phyloP scores from a whole-genome alignment of 306 rosid species.

The Inga laurina region DNA sequence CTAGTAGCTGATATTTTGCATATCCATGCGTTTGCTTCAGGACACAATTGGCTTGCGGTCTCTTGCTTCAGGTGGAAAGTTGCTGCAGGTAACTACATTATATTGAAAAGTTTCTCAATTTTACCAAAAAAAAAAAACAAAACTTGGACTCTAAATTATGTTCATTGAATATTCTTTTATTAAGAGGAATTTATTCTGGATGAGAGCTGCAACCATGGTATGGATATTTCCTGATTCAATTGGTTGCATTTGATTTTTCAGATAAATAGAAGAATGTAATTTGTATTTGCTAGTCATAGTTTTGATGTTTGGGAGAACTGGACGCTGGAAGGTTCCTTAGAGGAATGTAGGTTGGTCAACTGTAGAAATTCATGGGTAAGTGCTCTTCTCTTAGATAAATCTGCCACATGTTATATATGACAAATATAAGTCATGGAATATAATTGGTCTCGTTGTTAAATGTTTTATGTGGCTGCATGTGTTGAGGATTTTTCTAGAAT shows the following conservation, averaged over 20 bases:
- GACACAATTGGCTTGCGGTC: constrained; percentile 96
- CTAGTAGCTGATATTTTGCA: constrained; percentile 36
- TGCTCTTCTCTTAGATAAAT: constrained; percentile 28
- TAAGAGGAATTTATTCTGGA: neutral
- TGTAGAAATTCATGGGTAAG: constrained; percentile 87
- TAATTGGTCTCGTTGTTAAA: constrained; percentile 15
- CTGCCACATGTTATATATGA: constrained; percentile 14
- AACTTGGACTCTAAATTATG: neutral
- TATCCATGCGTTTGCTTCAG: constrained; percentile 48
- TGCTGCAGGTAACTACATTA: constrained; percentile 78
- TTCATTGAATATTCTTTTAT: constrained; percentile 19
- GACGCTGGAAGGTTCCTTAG: constrained; percentile 84
- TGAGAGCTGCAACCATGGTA: constrained; percentile 19
- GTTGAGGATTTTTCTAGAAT: neutral
- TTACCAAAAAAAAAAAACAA: neutral
- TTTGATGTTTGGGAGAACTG: constrained; percentile 99
- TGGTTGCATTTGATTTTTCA: constrained; percentile 42
- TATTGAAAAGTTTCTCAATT: constrained; percentile 13
- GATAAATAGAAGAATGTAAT: constrained; percentile 96
- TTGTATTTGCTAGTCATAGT: constrained; percentile 98
- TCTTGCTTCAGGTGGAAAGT: constrained; percentile 95
- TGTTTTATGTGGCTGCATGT: neutral
- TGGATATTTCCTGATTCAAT: constrained; percentile 8
- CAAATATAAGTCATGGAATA: constrained; percentile 5
- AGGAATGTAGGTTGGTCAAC: constrained; percentile 89